A percentile compares a stretch with the other conserved stretches of the same genome.
Evolutionary conservation across 768 basidiomycete species (phyloP).

Genomic region (Boletus rufocinnamomeus): DNA sequence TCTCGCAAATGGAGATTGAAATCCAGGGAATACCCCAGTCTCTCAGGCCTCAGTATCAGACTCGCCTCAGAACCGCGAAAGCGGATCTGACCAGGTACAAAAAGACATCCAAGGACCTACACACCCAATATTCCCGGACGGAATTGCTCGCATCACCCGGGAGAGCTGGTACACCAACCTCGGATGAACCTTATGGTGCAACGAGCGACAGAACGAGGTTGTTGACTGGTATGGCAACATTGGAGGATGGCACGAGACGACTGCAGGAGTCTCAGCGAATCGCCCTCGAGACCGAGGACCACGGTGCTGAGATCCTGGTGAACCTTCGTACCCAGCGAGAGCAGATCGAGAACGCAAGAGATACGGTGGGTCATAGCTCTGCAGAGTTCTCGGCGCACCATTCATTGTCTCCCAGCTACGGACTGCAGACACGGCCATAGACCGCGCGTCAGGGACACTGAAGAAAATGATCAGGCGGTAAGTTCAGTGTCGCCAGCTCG

Average conservation of each 20-base stretch:
- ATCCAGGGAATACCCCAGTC: conserved; percentile 92
- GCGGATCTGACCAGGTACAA: conserved; percentile 76
- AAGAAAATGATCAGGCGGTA: conserved; percentile 97
- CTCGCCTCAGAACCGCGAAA: conserved; percentile 74
- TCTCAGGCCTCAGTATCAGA: conserved; percentile 73
- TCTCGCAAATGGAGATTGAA: conserved; percentile 99
- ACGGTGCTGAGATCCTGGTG: conserved; percentile 89
- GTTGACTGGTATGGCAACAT: conserved; percentile 70
- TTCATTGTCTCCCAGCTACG: conserved; percentile 55
- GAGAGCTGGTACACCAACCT: conserved; percentile 40
- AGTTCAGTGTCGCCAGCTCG: conserved; percentile 29
- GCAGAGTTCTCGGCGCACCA: background rate
- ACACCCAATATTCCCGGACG: conserved; percentile 66
- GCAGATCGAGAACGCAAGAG: conserved; percentile 90
- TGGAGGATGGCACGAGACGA: conserved; percentile 84
- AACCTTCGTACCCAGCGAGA: conserved; percentile 87
- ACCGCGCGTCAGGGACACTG: conserved; percentile 87
- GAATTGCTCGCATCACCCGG: conserved; percentile 69
- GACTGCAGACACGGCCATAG: conserved; percentile 85
- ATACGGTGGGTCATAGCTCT: conserved; percentile 59
- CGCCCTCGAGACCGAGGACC: conserved; percentile 94
- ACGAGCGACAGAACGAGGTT: conserved; percentile 77
- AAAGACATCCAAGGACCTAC: conserved; percentile 75
- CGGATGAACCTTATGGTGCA: conserved; percentile 79
- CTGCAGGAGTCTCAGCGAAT: conserved; percentile 90